phyloP scores from a whole-genome alignment of 2,329 filamentous ascomycete genomes.

The Alternaria sp. region DNA sequence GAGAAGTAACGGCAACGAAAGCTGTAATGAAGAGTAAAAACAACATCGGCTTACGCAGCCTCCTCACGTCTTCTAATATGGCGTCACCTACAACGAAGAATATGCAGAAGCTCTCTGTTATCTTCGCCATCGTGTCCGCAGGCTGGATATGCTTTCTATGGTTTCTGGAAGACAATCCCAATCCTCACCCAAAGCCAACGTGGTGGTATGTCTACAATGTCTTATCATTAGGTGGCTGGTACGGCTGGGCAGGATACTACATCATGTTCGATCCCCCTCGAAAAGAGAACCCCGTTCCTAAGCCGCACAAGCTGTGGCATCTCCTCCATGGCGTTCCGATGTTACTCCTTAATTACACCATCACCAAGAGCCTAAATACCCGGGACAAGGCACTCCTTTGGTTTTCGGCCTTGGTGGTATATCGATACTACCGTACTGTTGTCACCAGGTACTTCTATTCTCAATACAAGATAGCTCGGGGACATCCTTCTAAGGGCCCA shows the following conservation, averaged over 20 bases:
- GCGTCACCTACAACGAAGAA: not conserved
- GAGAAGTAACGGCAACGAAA: not conserved
- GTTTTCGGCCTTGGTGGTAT: constrained; percentile 25
- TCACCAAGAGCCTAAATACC: constrained; percentile 4
- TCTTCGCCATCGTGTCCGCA: not conserved
- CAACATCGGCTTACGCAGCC: not conserved
- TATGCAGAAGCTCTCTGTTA: not conserved
- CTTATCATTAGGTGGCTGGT: not conserved
- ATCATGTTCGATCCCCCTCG: not conserved
- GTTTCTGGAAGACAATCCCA: not conserved
- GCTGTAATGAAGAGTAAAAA: not conserved
- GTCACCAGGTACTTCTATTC: constrained; percentile 31
- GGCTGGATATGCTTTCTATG: not conserved
- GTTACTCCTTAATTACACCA: constrained; percentile 11
- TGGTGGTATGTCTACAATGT: not conserved
- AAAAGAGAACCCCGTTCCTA: not conserved
- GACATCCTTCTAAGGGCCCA: not conserved
- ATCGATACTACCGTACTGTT: constrained; percentile 33
- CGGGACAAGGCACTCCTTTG: constrained; percentile 20
- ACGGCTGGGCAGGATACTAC: not conserved
- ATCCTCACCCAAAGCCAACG: not conserved
- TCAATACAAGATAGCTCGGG: constrained; percentile 21
- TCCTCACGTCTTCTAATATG: not conserved
- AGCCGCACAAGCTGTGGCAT: not conserved
- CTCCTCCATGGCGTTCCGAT: not conserved